Evolutionary conservation across 805 yeast genomes (phyloP).

Genomic region (Metschnikowia henanensis): DNA sequence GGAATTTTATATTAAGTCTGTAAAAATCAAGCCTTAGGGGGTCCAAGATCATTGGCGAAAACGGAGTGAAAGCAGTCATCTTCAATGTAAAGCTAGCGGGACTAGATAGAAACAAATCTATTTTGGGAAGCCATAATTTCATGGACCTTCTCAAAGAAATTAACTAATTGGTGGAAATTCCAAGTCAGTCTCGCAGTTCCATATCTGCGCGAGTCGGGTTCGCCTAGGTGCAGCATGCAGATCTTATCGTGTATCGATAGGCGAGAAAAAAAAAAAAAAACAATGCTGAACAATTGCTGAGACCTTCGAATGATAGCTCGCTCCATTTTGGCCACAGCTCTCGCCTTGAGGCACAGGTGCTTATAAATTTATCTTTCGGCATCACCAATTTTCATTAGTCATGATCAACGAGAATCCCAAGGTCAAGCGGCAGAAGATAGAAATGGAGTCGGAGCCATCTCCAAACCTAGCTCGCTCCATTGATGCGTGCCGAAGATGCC

Average conservation of each 20-base stretch:
- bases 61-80: too few relatives aligned
- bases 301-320: not conserved
- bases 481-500: conserved; percentile 85
- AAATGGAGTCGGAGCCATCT: not conserved
- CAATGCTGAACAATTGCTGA: not conserved
- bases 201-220: not conserved
- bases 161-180: too few relatives aligned
- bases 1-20: too few relatives aligned
- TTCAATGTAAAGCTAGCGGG: too few relatives aligned
- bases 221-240: conserved; percentile 6
- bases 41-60: too few relatives aligned
- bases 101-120: too few relatives aligned
- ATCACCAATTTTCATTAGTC: not conserved
- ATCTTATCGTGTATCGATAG: conserved; percentile 7
- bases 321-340: not conserved
- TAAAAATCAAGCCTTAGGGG: too few relatives aligned
- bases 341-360: not conserved
- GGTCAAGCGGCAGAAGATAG: conserved; percentile 1
- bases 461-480: conserved; percentile 54
- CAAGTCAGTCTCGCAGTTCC: not conserved
- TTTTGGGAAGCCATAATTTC: too few relatives aligned
- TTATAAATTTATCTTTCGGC: not conserved
- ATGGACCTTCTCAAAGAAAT: too few relatives aligned
- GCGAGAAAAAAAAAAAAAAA: too few relatives aligned
- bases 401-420: not conserved